A percentile compares a stretch with the other conserved stretches of the same genome.
Evolutionary conservation across 306 rosid genomes (phyloP).

Genomic region (Prunus fruticosa): DNA sequence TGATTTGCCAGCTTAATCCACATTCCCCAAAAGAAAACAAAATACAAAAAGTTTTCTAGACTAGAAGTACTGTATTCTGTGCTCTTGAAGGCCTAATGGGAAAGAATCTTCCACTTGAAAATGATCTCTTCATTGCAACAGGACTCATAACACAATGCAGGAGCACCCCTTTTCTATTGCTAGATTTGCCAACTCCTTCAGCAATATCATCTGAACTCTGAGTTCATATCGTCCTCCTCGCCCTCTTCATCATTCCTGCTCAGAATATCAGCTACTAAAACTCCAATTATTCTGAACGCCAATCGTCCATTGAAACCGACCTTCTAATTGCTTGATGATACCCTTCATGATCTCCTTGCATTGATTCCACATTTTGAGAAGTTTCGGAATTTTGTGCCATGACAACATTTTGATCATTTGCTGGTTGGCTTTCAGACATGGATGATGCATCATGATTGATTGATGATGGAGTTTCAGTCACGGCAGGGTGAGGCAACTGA

Average conservation of each 20-base stretch:
- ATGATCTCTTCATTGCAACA: slow-evolving; percentile 81
- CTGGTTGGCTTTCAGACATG: slow-evolving; percentile 30
- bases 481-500: slow-evolving; percentile 10
- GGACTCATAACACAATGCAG: slow-evolving; percentile 64
- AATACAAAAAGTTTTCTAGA: slow-evolving; percentile 23
- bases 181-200: slow-evolving; percentile 46
- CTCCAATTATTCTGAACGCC: slow-evolving; percentile 30
- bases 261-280: slow-evolving; percentile 49
- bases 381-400: slow-evolving; percentile 23
- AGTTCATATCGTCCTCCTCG: background rate
- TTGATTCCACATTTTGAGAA: slow-evolving; percentile 32
- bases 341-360: slow-evolving; percentile 44
- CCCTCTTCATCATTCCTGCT: slow-evolving; percentile 42
- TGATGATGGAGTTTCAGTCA: slow-evolving; percentile 24
- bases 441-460: slow-evolving; percentile 14
- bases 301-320: slow-evolving; percentile 82
- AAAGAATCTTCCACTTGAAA: slow-evolving; percentile 78
- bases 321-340: slow-evolving; percentile 52
- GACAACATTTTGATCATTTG: slow-evolving; percentile 12
- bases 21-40: background rate
- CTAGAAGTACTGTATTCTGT: slow-evolving; percentile 44
- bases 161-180: slow-evolving; percentile 39
- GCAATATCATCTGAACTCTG: slow-evolving; percentile 22
- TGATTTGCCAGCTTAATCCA: background rate
- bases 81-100: slow-evolving; percentile 55